Percentiles rank a stretch among this genome's conserved stretches.
phyloP scores from a whole-genome alignment of 192 early-diverging fungal genomes.

The Phlyctochytrium arcticum region DNA sequence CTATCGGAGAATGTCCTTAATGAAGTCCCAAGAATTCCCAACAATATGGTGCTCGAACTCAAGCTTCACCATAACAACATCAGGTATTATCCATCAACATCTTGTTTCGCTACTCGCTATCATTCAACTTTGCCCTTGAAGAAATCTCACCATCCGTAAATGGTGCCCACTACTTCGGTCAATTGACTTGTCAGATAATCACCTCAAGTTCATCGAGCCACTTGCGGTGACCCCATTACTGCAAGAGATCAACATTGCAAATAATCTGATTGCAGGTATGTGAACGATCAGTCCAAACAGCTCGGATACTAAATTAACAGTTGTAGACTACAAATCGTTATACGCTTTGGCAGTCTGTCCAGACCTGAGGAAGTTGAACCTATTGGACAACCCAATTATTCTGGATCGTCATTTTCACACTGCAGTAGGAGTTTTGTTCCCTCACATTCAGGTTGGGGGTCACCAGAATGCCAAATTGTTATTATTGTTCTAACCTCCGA shows the following conservation, averaged over 20 bases:
- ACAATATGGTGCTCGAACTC: slow-evolving; percentile 14
- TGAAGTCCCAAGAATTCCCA: slow-evolving; percentile 14
- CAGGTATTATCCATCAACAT: slow-evolving; percentile 1
- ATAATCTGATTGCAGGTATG: slow-evolving; percentile 24
- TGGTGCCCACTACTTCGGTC: slow-evolving; percentile 13
- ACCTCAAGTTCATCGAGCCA: slow-evolving; percentile 4
- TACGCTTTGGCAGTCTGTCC: slow-evolving; percentile 13
- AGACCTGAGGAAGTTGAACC: slow-evolving; percentile 5
- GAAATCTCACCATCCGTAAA: slow-evolving; percentile 7
- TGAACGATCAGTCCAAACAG: too few species aligned
- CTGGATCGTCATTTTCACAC: not conserved
- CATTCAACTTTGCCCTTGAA: not conserved
- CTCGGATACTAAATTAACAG: too few species aligned
- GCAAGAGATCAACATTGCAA: slow-evolving; percentile 11
- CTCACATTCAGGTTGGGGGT: slow-evolving; percentile 10
- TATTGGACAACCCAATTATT: slow-evolving; percentile 10
- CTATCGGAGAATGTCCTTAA: slow-evolving; percentile 16
- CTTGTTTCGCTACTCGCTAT: not conserved
- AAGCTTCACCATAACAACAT: slow-evolving; percentile 22
- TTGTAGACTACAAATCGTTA: slow-evolving; percentile 5
- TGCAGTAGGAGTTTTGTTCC: slow-evolving; percentile 9
- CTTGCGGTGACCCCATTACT: slow-evolving; percentile 22
- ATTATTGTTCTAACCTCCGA: too few species aligned
- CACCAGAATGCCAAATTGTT: too few species aligned
- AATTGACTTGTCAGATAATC: slow-evolving; percentile 14